phyloP scores from a whole-genome alignment of 371 early-diverging fungal species.

The Phascolomyces articulosus region DNA sequence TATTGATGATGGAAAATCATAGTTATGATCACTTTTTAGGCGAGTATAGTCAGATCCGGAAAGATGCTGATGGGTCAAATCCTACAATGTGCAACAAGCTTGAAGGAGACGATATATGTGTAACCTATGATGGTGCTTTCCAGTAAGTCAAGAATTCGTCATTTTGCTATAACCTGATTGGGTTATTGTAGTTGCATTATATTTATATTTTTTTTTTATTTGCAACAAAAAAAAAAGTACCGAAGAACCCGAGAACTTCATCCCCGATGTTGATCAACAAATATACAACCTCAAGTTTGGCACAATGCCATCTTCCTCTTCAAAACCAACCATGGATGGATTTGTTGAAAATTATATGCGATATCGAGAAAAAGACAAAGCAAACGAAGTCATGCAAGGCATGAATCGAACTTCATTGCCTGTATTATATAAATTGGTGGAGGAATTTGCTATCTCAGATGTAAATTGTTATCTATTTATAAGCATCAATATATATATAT shows the following conservation, averaged over 20 bases:
- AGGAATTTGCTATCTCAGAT: conserved; percentile 27
- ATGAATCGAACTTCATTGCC: conserved; percentile 18
- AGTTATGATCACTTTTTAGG: conserved; percentile 32
- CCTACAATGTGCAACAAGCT: conserved; percentile 18
- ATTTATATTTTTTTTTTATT: not conserved
- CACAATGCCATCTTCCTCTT: not conserved
- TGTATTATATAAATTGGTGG: conserved; percentile 19
- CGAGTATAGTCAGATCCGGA: conserved; percentile 10
- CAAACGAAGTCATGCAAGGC: conserved; percentile 21
- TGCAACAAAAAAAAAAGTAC: conserved; percentile 8
- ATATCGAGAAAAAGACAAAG: conserved; percentile 6
- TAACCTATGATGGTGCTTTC: conserved; percentile 19
- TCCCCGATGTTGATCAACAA: conserved; percentile 23
- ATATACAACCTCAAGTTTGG: conserved; percentile 17
- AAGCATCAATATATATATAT: too few relatives aligned
- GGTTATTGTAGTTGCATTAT: not conserved
- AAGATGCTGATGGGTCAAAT: conserved; percentile 18
- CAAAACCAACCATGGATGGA: conserved; percentile 21
- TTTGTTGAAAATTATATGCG: conserved; percentile 19
- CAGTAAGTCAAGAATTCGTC: conserved; percentile 12
- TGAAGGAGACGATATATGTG: conserved; percentile 13
- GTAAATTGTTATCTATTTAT: conserved; percentile 1
- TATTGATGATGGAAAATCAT: conserved; percentile 37
- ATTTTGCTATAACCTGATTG: not conserved
- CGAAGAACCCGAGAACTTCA: conserved; percentile 25